Evolutionary conservation across 352 stramenopile species (phyloP).

Genomic region (Hyaloperonospora brassicae): DNA sequence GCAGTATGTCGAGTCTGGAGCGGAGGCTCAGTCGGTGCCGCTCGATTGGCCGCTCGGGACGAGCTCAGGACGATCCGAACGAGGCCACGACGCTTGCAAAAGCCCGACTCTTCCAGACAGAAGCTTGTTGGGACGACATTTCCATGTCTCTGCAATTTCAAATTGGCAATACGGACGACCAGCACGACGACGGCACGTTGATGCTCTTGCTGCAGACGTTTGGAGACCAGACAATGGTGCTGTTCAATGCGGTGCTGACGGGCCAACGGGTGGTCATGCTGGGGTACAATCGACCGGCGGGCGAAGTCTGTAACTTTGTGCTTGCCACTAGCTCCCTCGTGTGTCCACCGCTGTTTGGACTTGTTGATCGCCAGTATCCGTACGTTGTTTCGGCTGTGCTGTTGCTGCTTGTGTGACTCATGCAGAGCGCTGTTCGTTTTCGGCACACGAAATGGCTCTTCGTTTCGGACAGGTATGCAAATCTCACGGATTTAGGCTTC

Average conservation of each 20-base stretch:
- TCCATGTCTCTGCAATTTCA: constrained; percentile 71
- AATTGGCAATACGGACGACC: constrained; percentile 74
- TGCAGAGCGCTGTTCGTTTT: too few relatives aligned
- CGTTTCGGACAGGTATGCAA: constrained; percentile 53
- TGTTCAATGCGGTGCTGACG: constrained; percentile 83
- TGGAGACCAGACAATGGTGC: constrained; percentile 74
- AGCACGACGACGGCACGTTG: constrained; percentile 74
- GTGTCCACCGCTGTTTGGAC: constrained; percentile 67
- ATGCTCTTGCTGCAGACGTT: constrained; percentile 67
- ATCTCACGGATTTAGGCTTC: constrained; percentile 85
- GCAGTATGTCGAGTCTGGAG: constrained; percentile 67
- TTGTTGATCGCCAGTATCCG: constrained; percentile 76
- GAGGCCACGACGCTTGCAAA: constrained; percentile 45
- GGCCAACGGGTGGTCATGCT: constrained; percentile 72
- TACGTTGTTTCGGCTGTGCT: constrained; percentile 16
- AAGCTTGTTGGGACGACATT: constrained; percentile 50
- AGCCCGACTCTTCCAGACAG: constrained; percentile 51
- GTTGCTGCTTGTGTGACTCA: too few relatives aligned
- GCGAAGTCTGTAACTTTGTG: constrained; percentile 82
- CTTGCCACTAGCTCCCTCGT: constrained; percentile 77
- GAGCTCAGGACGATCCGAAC: constrained; percentile 21
- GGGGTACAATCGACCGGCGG: constrained; percentile 75
- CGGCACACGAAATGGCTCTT: background rate
- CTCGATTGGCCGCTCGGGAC: constrained; percentile 48
- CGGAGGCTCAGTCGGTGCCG: constrained; percentile 56